Evolutionary conservation across 2,329 filamentous ascomycete genomes (phyloP), one percentile per base, ranked within the genome.

Genomic region (Dactylellina leptospora): DNA sequence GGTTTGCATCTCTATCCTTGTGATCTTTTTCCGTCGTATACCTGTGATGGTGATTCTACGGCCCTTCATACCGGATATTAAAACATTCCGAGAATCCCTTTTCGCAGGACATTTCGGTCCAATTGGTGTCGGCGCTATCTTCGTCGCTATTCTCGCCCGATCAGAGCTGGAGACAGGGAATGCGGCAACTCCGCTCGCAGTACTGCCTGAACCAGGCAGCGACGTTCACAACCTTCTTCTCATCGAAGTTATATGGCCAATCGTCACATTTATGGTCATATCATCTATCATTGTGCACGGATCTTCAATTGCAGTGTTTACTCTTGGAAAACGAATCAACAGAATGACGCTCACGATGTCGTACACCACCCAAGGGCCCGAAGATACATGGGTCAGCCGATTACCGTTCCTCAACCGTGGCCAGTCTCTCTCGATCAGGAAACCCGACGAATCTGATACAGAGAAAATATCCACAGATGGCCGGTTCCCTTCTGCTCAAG

Each of bases 31-130:
- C 85, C 90, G 95, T 55, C 91, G 95, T 42, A 95, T 99, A 25
- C 95, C 95, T 1, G 87, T 96, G 80, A 97, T 99, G 95, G 81
- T 99, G 81, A 80, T 86, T 0, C 82, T 97, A 63, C 97, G 97
- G 78, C 93, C 95, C 0, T 74, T 97, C 4, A 97, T 99, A 80
- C 93, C 95, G 0, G 95, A 99, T 78, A 88, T 99, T 77, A 97
- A 97, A 81, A 97, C 93, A 0, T 99, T 95, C 93, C 89, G 95
- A 76, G 95, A 99, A 79, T 93, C 95, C 4, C 83, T 97, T 0
- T 99, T 99, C 78, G 95, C 95, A 13, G 95, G 95, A 1, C 95
- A 99, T 79, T 99, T 99, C 78, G 95, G 95, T 4, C 95, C 95
- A 25, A 97, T 99, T 76, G 95, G 95, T 58, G 95, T 99, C 58